These are phyloP conservation scores for Saccharomycopsis babjevae DNA, from an alignment of 805 yeast genomes.

Conservation along the genomic window DNA sequence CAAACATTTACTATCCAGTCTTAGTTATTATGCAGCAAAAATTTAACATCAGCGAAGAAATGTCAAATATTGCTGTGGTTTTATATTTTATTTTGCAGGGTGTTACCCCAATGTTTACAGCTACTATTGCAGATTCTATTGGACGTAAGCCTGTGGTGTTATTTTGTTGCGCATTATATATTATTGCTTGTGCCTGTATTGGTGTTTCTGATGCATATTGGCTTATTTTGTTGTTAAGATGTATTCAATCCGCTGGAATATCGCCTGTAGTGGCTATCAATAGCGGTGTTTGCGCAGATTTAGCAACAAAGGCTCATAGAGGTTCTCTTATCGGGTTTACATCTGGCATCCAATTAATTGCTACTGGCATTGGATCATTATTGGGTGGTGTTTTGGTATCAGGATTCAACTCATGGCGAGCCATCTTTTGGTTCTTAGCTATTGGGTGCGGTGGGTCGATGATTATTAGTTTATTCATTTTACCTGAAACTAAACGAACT, in stretches of 20 bases:
- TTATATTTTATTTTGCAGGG: conserved; percentile 67
- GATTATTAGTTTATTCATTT: conserved; percentile 25
- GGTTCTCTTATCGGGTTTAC: conserved; percentile 63
- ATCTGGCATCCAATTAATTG: conserved; percentile 54
- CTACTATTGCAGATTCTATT: conserved; percentile 40
- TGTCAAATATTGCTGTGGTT: conserved; percentile 66
- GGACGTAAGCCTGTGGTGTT: conserved; percentile 55
- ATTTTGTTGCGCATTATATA: conserved; percentile 42
- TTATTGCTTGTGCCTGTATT: conserved; percentile 55
- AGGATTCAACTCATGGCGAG: conserved; percentile 51
- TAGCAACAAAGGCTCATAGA: conserved; percentile 52
- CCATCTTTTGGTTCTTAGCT: conserved; percentile 68
- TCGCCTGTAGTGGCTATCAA: conserved; percentile 66
- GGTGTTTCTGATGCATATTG: conserved; percentile 50
- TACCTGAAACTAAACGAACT: conserved; percentile 71
- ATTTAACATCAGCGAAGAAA: conserved; percentile 47
- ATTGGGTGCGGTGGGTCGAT: conserved; percentile 47
- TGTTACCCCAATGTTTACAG: conserved; percentile 47
- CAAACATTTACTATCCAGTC: conserved; percentile 77
- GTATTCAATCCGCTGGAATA: conserved; percentile 69
- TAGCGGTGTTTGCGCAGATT: conserved; percentile 66
- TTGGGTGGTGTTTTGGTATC: conserved; percentile 46
- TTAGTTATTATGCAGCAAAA: conserved; percentile 44
- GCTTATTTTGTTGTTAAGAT: conserved; percentile 53
- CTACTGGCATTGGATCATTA: conserved; percentile 75